Percentiles rank a stretch among this genome's conserved stretches.
Evolutionary conservation across 2,329 filamentous ascomycete species (phyloP).

Genomic region (Calonectria ilicicola): DNA sequence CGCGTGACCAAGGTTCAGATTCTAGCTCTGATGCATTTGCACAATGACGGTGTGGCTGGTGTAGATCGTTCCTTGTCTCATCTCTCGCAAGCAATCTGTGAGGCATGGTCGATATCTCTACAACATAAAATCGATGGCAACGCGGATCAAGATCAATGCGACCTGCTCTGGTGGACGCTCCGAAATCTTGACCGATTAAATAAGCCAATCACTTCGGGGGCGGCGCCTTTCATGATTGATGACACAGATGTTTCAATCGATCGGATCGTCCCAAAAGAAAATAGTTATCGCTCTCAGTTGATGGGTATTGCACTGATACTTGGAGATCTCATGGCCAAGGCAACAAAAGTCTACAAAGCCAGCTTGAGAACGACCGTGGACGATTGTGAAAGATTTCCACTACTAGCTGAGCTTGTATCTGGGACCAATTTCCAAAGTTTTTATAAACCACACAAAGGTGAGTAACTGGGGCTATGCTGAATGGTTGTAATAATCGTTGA

Average conservation of each 20-base stretch:
- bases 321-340: constrained; percentile 24
- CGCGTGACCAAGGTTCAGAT: constrained; percentile 38
- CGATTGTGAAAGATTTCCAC: constrained; percentile 19
- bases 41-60: constrained; percentile 38
- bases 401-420: constrained; percentile 15
- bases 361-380: constrained; percentile 15
- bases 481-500: not conserved
- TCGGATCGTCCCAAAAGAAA: not conserved
- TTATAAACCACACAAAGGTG: constrained; percentile 24
- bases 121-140: constrained; percentile 14
- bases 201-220: constrained; percentile 23
- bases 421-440: constrained; percentile 12
- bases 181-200: constrained; percentile 27
- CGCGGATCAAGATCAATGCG: constrained; percentile 17
- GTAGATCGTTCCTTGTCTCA: constrained; percentile 37
- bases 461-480: not conserved
- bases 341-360: constrained; percentile 29
- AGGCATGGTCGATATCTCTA: constrained; percentile 36
- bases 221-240: constrained; percentile 27
- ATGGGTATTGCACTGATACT: constrained; percentile 10
- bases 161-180: constrained; percentile 23
- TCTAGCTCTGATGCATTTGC: constrained; percentile 40
- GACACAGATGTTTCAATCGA: constrained; percentile 20
- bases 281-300: constrained; percentile 22
- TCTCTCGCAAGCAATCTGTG: constrained; percentile 40